Evolutionary conservation across 306 rosid genomes (phyloP), one percentile per base, ranked within the genome.

Genomic region (Sechiopsis laciniata): DNA sequence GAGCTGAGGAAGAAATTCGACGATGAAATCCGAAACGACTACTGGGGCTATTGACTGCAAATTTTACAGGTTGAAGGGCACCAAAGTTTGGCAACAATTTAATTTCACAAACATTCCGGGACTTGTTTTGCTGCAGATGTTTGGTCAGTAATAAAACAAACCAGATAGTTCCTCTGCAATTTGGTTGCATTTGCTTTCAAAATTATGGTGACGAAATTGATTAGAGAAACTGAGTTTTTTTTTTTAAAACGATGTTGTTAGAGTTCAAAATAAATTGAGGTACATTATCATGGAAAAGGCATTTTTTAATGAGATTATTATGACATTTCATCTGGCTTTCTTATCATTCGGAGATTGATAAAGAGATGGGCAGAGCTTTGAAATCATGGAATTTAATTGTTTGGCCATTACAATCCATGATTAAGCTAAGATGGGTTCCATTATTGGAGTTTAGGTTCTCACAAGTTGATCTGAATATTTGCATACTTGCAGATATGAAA

Each of bases 1-100:
- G 97, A 95, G 81, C 84, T 95, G 80, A 91, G 77, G 89, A 84
- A 91, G 86, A 91, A 89, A 76, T 95, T 91, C 14, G 99, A 95
- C 50, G 97, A 91, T 48, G 99, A 95, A 83, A 95, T 95, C 79
- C 85, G 95, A 69, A 89, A 95, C 42, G 96, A 89, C 77, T 11
- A 87, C 87, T 95, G 96, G 95, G 99, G 97, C 75, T 95, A 95
- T 86, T 91, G 86, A 46, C 54, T 40, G 51, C 52, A 57, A 57
- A 14, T 68, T 12, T 26, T 1, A 21, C 6, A 11, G 19, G 73
- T 68, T 68, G 57, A 46, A 68, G 8, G 6, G 57, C 42, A 1
- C 57, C 73, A 21, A 65, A 42, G 54, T 65, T 65, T 65, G 52
- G 17, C 51, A 64, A 64, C 51, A 64, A 64, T 64, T 64, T 64